phyloP scores from a whole-genome alignment of 345 rosid species.

The Eucalyptus caleyi region DNA sequence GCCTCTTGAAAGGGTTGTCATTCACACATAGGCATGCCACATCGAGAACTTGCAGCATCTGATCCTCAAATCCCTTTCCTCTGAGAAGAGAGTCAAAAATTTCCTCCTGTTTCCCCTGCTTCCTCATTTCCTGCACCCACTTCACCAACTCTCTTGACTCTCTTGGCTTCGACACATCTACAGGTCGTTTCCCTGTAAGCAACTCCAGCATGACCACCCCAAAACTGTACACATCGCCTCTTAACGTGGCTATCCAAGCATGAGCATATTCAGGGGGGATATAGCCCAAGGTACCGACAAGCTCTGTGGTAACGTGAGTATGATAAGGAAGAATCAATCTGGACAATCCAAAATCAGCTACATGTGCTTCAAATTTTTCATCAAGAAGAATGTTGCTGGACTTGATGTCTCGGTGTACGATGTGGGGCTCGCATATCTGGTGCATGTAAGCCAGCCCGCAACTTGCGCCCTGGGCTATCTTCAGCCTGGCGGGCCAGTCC shows the following conservation, averaged over 20 bases:
- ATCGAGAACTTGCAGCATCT: conserved; percentile 23
- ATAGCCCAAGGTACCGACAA: conserved; percentile 33
- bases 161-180: conserved; percentile 22
- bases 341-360: conserved; percentile 34
- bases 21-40: conserved; percentile 27
- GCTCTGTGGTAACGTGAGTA: conserved; percentile 34
- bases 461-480: conserved; percentile 21
- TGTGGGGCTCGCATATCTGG: conserved; percentile 12
- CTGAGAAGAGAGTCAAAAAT: conserved; percentile 18
- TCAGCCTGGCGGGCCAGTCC: conserved; percentile 32
- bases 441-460: conserved; percentile 35
- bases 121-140: conserved; percentile 27
- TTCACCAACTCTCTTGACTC: conserved; percentile 22
- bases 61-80: conserved; percentile 27
- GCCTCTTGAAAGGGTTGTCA: conserved; percentile 28
- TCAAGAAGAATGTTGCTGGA: conserved; percentile 40
- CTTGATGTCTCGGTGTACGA: conserved; percentile 39
- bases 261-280: conserved; percentile 40
- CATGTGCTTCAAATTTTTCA: conserved; percentile 25
- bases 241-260: conserved; percentile 32
- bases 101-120: conserved; percentile 16
- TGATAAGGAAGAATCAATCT: conserved; percentile 31
- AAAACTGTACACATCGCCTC: conserved; percentile 40
- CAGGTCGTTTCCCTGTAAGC: conserved; percentile 31
- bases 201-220: conserved; percentile 39